Evolutionary conservation across 2,329 filamentous ascomycete species (phyloP), one percentile per base, ranked within the genome.

Genomic region (Alternaria ethzedia): DNA sequence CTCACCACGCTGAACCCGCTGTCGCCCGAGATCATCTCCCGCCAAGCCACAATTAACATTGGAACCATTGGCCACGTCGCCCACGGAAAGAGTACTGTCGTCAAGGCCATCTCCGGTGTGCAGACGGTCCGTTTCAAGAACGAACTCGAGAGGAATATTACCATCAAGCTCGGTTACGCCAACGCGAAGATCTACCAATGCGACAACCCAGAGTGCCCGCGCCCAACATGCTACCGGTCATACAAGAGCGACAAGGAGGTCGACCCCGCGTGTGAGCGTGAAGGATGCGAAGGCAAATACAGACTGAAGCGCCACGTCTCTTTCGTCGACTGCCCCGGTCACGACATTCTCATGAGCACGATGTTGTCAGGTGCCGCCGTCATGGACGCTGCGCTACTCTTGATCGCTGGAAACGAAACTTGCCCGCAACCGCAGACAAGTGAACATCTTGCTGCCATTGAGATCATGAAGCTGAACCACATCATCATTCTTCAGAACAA

Each of bases 331-430:
- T 98, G 96, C 87, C 96, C 96, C 61, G 96, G 96, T 83, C 96
- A 99, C 92, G 96, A 99, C 85, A 99, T 99, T 94, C 94, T 99
- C 82, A 99, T 99, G 96, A 98, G 95, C 84, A 99, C 96, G 76
- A 99, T 99, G 96, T 90, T 99, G 87, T 99, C 96, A 79, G 96
- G 96, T 78, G 96, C 96, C 75, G 96, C 96, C 69, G 96, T 99
- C 88, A 99, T 99, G 96, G 96, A 99, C 83, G 96, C 96, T 70
- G 96, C 96, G 17, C 88, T 99, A 64, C 89, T 99, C 59, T 87
- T 99, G 58, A 97, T 99, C 80, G 96, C 96, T 66, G 96, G 96
- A 81, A 99, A 99, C 85, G 96, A 99, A 90, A 90, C 93, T 56
- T 98, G 96, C 85, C 96, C 96, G 32, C 96, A 99, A 83, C 96